A percentile compares a stretch with the other conserved stretches of the same genome.
Evolutionary conservation across 805 yeast genomes (phyloP).

Genomic region (Barnettozyma salicaria): DNA sequence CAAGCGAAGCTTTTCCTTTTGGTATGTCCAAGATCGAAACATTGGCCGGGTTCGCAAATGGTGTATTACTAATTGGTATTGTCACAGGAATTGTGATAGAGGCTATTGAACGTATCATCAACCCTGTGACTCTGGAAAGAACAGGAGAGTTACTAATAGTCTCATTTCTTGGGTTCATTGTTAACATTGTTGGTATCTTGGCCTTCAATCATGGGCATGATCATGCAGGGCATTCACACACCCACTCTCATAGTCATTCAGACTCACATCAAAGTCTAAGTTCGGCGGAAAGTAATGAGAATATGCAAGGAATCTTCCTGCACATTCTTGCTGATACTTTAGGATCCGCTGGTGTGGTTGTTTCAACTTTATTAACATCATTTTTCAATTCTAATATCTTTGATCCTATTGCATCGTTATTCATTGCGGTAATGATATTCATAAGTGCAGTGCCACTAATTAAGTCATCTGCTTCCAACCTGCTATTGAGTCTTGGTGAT

Average conservation of each 20-base stretch:
- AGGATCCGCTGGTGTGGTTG: slow-evolving; percentile 96
- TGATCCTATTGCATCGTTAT: slow-evolving; percentile 88
- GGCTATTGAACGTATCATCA: slow-evolving; percentile 71
- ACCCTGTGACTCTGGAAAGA: slow-evolving; percentile 71
- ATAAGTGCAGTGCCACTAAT: slow-evolving; percentile 80
- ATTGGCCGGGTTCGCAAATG: slow-evolving; percentile 93
- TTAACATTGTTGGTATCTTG: slow-evolving; percentile 86
- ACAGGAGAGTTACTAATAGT: slow-evolving; percentile 84
- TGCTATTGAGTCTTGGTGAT: slow-evolving; percentile 56
- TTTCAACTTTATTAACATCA: slow-evolving; percentile 75
- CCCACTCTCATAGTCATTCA: slow-evolving; percentile 36
- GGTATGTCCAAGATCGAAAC: slow-evolving; percentile 84
- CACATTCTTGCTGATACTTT: slow-evolving; percentile 94
- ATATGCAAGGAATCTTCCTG: slow-evolving; percentile 90
- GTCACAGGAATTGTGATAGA: slow-evolving; percentile 85
- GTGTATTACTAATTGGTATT: slow-evolving; percentile 79
- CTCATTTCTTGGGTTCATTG: slow-evolving; percentile 76
- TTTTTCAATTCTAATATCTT: slow-evolving; percentile 63
- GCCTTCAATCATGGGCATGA: slow-evolving; percentile 87
- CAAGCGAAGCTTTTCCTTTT: slow-evolving; percentile 74
- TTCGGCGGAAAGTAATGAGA: slow-evolving; percentile 41
- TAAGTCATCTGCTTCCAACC: slow-evolving; percentile 68
- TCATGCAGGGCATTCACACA: slow-evolving; percentile 39
- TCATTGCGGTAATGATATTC: slow-evolving; percentile 78
- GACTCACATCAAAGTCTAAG: slow-evolving; percentile 29